A percentile compares a stretch with the other conserved stretches of the same genome.
phyloP scores from a whole-genome alignment of 1,139 yeast species.

The Suhomyces bribrorum region DNA sequence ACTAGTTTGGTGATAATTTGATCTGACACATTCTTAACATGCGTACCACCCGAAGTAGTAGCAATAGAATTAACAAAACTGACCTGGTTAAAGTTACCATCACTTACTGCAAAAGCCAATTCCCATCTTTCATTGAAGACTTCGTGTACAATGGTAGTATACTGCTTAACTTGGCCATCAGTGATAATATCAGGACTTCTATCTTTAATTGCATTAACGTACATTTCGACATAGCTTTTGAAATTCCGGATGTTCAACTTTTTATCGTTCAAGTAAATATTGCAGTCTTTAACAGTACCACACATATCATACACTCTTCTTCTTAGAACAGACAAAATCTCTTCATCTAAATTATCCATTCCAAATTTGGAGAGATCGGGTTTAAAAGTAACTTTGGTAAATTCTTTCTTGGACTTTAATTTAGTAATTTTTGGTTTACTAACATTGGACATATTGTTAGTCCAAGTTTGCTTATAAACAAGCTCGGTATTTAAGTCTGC shows the following conservation, averaged over 20 bases:
- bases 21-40: conserved; percentile 83
- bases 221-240: conserved; percentile 87
- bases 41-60: conserved; percentile 97
- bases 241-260: conserved; percentile 70
- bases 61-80: conserved; percentile 98
- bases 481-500: conserved; percentile 70
- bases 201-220: conserved; percentile 65
- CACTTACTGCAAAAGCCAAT: conserved; percentile 91
- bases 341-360: conserved; percentile 81
- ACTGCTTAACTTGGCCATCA: conserved; percentile 34
- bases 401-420: conserved; percentile 66
- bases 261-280: conserved; percentile 76
- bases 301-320: conserved; percentile 96
- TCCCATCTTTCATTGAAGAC: conserved; percentile 83
- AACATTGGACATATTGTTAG: conserved; percentile 77
- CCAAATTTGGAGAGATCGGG: conserved; percentile 87
- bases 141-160: conserved; percentile 73
- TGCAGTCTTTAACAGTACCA: conserved; percentile 88
- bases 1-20: conserved; percentile 69
- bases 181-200: conserved; percentile 31
- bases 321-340: conserved; percentile 77
- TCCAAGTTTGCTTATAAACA: conserved; percentile 82
- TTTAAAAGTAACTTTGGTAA: conserved; percentile 82
- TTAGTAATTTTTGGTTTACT: conserved; percentile 73
- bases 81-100: conserved; percentile 87